Evolutionary conservation across 2,329 filamentous ascomycete genomes (phyloP).

Genomic region (Calycina marina): DNA sequence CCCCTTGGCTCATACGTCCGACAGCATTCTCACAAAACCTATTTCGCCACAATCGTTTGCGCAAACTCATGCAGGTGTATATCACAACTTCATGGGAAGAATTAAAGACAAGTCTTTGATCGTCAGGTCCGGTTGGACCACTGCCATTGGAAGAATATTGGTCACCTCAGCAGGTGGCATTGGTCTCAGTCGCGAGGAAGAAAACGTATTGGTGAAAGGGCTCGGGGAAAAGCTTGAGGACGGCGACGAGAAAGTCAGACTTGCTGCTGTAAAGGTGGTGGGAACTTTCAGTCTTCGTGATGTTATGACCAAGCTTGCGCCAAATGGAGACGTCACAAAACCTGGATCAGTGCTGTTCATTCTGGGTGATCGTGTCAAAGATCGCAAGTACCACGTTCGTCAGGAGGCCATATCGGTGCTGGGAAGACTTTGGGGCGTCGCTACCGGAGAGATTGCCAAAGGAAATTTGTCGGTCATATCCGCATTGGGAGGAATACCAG

Average conservation of each 20-base stretch:
- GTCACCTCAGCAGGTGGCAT: conserved; percentile 85
- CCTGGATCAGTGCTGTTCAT: conserved; percentile 66
- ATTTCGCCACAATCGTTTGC: conserved; percentile 82
- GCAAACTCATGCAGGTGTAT: conserved; percentile 63
- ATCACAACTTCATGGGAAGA: conserved; percentile 72
- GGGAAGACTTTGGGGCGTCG: conserved; percentile 85
- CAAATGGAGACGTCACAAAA: conserved; percentile 59
- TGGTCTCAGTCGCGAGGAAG: conserved; percentile 72
- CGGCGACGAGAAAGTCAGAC: conserved; percentile 76
- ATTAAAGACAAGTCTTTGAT: conserved; percentile 73
- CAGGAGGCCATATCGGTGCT: conserved; percentile 77
- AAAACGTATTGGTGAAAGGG: conserved; percentile 56
- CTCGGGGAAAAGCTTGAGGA: conserved; percentile 75
- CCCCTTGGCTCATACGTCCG: conserved; percentile 29
- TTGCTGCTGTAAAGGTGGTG: conserved; percentile 78
- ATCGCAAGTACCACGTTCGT: conserved; percentile 68
- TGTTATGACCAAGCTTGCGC: conserved; percentile 68
- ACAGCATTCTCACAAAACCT: conserved; percentile 59
- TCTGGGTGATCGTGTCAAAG: conserved; percentile 76
- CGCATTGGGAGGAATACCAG: conserved; percentile 70
- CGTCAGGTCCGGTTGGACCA: conserved; percentile 78
- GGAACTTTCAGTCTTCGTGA: conserved; percentile 68
- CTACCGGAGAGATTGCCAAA: conserved; percentile 69
- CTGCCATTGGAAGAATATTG: conserved; percentile 70
- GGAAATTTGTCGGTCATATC: conserved; percentile 63